Conservation (phyloP, 148 eudicot species). For the Fallopia convolvulus region DNA sequence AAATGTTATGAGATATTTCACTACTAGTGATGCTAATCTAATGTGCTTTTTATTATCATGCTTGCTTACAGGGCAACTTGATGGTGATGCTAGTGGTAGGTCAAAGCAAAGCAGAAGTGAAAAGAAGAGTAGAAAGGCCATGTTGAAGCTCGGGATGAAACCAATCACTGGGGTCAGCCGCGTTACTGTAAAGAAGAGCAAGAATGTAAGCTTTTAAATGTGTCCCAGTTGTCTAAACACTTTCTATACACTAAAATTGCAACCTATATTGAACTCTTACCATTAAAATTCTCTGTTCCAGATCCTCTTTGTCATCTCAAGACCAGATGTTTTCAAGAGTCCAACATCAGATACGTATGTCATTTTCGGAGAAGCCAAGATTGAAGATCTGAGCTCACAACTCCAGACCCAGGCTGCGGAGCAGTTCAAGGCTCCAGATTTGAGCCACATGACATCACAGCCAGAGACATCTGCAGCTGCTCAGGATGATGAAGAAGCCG, state of each 20-base stretch:
- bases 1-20: neutral
- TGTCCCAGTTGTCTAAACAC: neutral
- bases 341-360: conserved; percentile 80
- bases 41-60: neutral
- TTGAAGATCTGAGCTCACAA: conserved; percentile 91
- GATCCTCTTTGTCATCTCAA: conserved; percentile 81
- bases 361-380: conserved; percentile 84
- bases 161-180: conserved; percentile 71
- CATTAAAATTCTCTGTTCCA: conserved; percentile 16
- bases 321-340: conserved; percentile 93
- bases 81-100: conserved; percentile 50
- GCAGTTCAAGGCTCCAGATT: conserved; percentile 77
- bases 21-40: neutral
- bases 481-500: conserved; percentile 72
- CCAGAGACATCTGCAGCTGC: conserved; percentile 50
- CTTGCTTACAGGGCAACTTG: conserved; percentile 28
- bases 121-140: conserved; percentile 78
- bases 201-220: conserved; percentile 41
- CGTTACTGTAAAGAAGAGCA: conserved; percentile 82
- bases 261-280: neutral
- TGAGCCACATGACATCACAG: conserved; percentile 47
- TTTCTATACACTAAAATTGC: no score
- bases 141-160: conserved; percentile 88
- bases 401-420: conserved; percentile 88
- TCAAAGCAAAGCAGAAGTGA: conserved; percentile 84